Evolutionary conservation across 768 basidiomycete species (phyloP), one percentile per base, ranked within the genome.

Genomic region (Leccinum subgranulosum): DNA sequence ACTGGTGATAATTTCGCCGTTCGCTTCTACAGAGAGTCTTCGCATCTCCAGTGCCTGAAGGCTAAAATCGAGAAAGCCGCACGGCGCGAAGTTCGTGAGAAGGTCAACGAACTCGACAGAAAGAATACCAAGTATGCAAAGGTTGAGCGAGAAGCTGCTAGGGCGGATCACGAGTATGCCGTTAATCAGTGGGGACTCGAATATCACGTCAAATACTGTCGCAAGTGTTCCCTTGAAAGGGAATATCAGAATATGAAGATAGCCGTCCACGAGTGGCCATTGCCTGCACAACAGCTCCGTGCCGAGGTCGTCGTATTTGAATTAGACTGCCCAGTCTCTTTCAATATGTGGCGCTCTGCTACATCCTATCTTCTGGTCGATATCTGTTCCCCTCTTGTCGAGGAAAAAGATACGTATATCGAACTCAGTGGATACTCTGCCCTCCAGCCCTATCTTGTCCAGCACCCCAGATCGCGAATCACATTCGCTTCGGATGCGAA

Each of bases 281-380:
- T 83, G 43, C 79, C 81, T 1, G 33, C 51, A 1, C 45, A 60
- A 11, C 17, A 15, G 8, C n/a, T 64, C 6, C 28, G 52, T 7
- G 70, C 71, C 0, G 65, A 74, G 52, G 61, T 62, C 0, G 69
- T 74, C 14, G 63, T 81, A 2, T 83, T 82, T 51, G 80, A 82
- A 57, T 59, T 81, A 2, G 56, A 61, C 9, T 73, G 73, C 51
- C 81, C 81, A 3, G 29, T 66, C 9, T 58, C 67, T 9, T 79
- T 81, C 60, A 62, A 69, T 10, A 67, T 76, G 53, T 83, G 81
- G 81, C 73, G 82, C 51, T 67, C 64, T 1, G 65, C 69, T 29
- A 81, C 80, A 6, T 76, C 73, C 51, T 60, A 62, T 45, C 61
- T 82, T 34, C 59, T 80, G 23, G 60, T 73, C 19, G 74, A 78